Base-by-base conservation (phyloP, 495 filamentous ascomycete genomes). In the Aspergillus egyptiacus region DNA sequence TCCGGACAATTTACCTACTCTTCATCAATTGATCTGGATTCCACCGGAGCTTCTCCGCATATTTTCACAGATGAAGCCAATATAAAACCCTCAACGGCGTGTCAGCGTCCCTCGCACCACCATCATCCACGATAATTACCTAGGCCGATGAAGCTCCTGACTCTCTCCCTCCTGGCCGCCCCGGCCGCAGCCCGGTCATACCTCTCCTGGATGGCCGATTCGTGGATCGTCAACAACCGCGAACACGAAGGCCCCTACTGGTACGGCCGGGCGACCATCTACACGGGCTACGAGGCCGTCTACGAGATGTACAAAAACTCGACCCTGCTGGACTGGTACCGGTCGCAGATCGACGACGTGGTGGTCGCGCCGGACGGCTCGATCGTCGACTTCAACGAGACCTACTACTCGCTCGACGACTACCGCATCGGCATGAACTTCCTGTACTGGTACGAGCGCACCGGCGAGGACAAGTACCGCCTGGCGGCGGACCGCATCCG, bases 361-460 rank as follows among this genome's bases (percentile, higher is more conserved):
- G 14, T 42, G 4, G 39, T 42, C n/a, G 14, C 24, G 3, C 5
- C 10, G 10, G 39, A 42, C 24, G 39, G 39, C 2, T 1, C 3
- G 2, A 14, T 42, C 39, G 24, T 42, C 39, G 39, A 42, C 39
- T 42, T 42, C 33, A 52, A 52, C 39, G 39, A 42, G 11, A 42
- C 39, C 10, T 42, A 42, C 39, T 42, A 42, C 24, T 42, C 39
- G 23, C 39, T 42, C n/a, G 39, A 42, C 39, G 39, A 42, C 39
- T 42, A 42, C 39, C 39, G 39, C n/a, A 42, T 42, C 39, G 39
- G 39, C 1, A 42, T 30, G n/a, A 42, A 42, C 24, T 2, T 42
- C n/a, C 39, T 42, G n/a, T 42, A 42, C 39, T 42, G 39, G 39
- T 42, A 42, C 39, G 39, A 42, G 24, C 39, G 39, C 39, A 42